Base-by-base conservation (phyloP, 2,329 filamentous ascomycete species). In the Hortaea sp. region DNA sequence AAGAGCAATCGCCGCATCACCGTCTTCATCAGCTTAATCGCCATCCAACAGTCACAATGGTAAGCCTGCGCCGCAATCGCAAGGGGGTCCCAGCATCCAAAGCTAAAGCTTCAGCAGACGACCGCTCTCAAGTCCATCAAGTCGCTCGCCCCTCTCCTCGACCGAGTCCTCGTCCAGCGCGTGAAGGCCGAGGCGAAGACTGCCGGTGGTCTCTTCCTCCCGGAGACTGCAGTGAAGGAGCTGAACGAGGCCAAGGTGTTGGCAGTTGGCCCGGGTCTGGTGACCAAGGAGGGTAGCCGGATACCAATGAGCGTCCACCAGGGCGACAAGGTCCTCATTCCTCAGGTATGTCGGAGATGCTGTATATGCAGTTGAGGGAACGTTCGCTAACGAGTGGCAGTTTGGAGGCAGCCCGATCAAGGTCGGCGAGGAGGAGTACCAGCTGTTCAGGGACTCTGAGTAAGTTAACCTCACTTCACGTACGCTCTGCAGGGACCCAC, bases 171-270 rank as follows among this genome's bases (percentile, higher is more conserved):
- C 55, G 88, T 98, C 59, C 92, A 98, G 82, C 88, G 92, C 72
- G 74, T 95, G 74, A 97, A 97, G 77, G 86, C 90, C 63, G 90
- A 97, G 74, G 71, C 88, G 66, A 95, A 95, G 79, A 98, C 92
- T 42, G 88, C 92, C 61, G 83, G 83, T 64, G 92, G 92, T 63
- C 95, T 98, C 78, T 95, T 94, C 78, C 85, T 98, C 56, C 92
- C 92, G 59, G 92, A 98, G 76, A 89, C 84, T 52, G 86, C 84
- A 63, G 88, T 97, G 66, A 95, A 98, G 80, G 92, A 98, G 71
- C 80, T 97, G 67, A 97, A 95, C 73, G 90, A 97, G 77, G 92
- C 87, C 62, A 89, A 88, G 73, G 92, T 98, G 46, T 76, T 98
- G 51, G 92, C 92, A 53, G 90, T 98, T 53, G 92, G 92, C 45